These are phyloP conservation scores for Euclidium syriacum DNA, from an alignment of 345 rosid species.

Conservation along the genomic window DNA sequence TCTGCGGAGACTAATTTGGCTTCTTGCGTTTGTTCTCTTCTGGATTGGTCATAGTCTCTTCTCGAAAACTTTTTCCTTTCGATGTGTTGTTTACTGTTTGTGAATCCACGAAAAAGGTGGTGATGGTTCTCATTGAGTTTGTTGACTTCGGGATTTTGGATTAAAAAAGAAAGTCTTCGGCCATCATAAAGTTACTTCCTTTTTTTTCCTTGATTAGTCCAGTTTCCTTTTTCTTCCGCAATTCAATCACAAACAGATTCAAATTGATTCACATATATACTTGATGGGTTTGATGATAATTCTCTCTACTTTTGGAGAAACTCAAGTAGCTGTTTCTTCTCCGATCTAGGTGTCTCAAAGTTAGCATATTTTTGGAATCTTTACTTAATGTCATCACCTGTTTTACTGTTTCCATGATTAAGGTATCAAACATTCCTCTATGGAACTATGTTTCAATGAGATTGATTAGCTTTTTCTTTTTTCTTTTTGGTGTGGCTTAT, in stretches of 20 bases:
- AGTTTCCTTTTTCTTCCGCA: background rate
- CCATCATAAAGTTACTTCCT: constrained; percentile 17
- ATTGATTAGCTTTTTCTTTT: constrained; percentile 24
- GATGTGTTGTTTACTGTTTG: background rate
- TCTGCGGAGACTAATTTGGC: constrained; percentile 19
- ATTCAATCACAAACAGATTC: background rate
- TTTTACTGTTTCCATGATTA: background rate
- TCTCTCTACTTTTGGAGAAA: constrained; percentile 11
- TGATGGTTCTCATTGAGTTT: constrained; percentile 42
- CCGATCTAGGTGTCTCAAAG: background rate
- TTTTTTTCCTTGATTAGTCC: constrained; percentile 9
- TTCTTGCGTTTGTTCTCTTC: constrained; percentile 14
- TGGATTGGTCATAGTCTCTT: constrained; percentile 29
- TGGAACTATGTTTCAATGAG: constrained; percentile 1
- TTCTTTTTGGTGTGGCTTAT: constrained; percentile 24
- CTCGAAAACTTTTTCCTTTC: background rate
- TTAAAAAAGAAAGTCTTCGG: constrained; percentile 19
- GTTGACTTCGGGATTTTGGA: constrained; percentile 56
- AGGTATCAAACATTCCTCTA: background rate
- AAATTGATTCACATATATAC: background rate
- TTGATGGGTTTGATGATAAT: background rate
- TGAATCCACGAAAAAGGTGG: constrained; percentile 66
- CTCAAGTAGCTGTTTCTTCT: background rate
- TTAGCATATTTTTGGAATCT: background rate
- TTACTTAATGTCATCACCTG: background rate